Conservation (phyloP, 2,329 filamentous ascomycete genomes). For the Fusarium coffeatum region DNA sequence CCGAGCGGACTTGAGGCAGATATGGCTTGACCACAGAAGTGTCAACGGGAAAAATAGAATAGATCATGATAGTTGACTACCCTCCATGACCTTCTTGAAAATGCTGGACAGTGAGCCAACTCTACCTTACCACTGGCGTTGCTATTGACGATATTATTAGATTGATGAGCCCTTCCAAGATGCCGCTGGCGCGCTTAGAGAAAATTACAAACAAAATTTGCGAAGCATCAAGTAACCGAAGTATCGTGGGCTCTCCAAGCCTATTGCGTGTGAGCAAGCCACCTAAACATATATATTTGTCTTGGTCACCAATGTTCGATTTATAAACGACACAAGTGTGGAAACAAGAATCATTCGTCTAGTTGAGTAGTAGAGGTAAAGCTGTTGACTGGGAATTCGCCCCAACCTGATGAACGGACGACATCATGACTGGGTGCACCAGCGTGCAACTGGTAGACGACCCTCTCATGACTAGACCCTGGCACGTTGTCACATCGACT, state of each 20-base stretch:
- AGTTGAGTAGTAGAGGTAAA: not conserved
- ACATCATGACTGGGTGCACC: no score
- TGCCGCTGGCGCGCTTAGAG: not conserved
- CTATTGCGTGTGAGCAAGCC: no score
- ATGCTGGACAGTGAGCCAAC: not conserved
- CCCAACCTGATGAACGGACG: no score
- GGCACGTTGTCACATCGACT: no score
- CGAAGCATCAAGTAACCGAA: not conserved
- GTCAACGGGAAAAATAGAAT: not conserved
- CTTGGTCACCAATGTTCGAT: no score
- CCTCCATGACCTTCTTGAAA: not conserved
- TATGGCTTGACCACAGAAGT: not conserved
- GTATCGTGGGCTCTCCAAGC: not conserved
- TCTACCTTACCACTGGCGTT: not conserved
- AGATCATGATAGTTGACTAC: not conserved
- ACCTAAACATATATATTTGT: no score
- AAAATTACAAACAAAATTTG: no score
- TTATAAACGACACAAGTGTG: not conserved
- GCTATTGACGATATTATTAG: not conserved
- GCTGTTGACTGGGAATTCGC: no score
- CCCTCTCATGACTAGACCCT: no score
- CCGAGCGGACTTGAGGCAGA: not conserved
- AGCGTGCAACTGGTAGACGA: no score
- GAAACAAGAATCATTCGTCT: not conserved
- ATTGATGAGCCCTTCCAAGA: not conserved